Evolutionary conservation across 768 basidiomycete genomes (phyloP), one percentile per base, ranked within the genome.

Genomic region (Russula vinacea): DNA sequence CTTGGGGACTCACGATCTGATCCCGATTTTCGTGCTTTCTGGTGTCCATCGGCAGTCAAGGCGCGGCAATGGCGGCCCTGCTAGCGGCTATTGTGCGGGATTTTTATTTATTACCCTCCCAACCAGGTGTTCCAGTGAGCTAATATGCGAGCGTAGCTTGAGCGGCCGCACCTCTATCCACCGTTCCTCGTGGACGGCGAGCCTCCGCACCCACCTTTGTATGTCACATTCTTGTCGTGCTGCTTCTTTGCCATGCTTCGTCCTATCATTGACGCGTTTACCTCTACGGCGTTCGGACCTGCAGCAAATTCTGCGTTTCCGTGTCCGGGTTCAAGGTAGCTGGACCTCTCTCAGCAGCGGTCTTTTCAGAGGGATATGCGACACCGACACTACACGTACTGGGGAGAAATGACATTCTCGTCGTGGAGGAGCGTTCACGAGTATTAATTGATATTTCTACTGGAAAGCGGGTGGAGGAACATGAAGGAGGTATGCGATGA

Each of bases 361-460:
- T 89, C 56, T 85, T 85, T 68, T 74, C 76, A 5, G 71, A 77
- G 10, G 78, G 77, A 24, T 87, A 83, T 70, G 73, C 78, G 24
- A 94, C 92, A 10, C 89, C 84, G 3, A 91, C 89, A 0, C 74
- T 95, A 24, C 91, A 93, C 71, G 78, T 94, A 17, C 74, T 92
- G 9, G 92, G 92, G n/a, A 80, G 76, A 68, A 89, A 78, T 44
- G 92, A 94, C 67, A 81, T 89, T 13, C 80, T 95, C 26, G 88
- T 94, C 13, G 72, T 81, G 13, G 81, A 83, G 71, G 89, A 91
- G 70, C 82, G 91, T 37, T 83, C 89, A 0, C 79, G 78, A 64
- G 71, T 73, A 17, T 75, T 93, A 6, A 73, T 90, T 17, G 77
- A 79, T 8, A 74, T 82, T 11, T 87, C 88, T 33, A 70, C 72